phyloP scores from a whole-genome alignment of 2,329 filamentous ascomycete genomes.

The Esteya vermicola region DNA sequence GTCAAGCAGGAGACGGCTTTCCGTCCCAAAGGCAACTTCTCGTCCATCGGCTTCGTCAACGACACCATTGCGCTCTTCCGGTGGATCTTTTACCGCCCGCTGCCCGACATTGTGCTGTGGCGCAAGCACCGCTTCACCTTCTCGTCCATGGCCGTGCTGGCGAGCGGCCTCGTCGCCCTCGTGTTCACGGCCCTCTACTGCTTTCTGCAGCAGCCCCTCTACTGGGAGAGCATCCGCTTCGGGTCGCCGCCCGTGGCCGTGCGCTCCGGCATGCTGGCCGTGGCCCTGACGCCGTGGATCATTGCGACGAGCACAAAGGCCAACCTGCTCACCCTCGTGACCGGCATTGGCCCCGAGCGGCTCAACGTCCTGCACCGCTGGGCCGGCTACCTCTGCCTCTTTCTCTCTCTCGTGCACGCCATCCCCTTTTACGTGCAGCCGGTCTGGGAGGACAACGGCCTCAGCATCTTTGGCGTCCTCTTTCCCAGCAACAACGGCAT shows the following conservation, averaged over 20 bases:
- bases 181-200: slow-evolving; percentile 66
- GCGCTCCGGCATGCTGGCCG: slow-evolving; percentile 78
- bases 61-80: slow-evolving; percentile 69
- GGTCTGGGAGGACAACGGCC: slow-evolving; percentile 66
- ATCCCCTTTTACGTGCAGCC: slow-evolving; percentile 85
- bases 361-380: slow-evolving; percentile 89
- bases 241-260: slow-evolving; percentile 83
- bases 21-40: slow-evolving; percentile 57
- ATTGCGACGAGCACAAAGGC: slow-evolving; percentile 81
- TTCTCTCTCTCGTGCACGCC: slow-evolving; percentile 70
- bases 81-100: slow-evolving; percentile 78
- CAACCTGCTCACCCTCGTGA: slow-evolving; percentile 70
- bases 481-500: slow-evolving; percentile 51
- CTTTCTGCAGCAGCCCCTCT: slow-evolving; percentile 78
- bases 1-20: slow-evolving; percentile 40
- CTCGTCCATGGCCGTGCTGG: slow-evolving; percentile 60
- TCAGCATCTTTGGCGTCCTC: slow-evolving; percentile 54
- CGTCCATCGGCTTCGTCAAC: slow-evolving; percentile 61
- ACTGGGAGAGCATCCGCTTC: slow-evolving; percentile 73
- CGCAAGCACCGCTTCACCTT: slow-evolving; percentile 60
- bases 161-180: slow-evolving; percentile 52
- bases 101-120: slow-evolving; percentile 59
- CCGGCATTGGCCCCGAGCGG: slow-evolving; percentile 82
- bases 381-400: slow-evolving; percentile 74
- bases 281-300: slow-evolving; percentile 88